These are phyloP conservation scores for Cordyceps militaris DNA, from an alignment of 2,329 filamentous ascomycete species.

Conservation along the genomic window DNA sequence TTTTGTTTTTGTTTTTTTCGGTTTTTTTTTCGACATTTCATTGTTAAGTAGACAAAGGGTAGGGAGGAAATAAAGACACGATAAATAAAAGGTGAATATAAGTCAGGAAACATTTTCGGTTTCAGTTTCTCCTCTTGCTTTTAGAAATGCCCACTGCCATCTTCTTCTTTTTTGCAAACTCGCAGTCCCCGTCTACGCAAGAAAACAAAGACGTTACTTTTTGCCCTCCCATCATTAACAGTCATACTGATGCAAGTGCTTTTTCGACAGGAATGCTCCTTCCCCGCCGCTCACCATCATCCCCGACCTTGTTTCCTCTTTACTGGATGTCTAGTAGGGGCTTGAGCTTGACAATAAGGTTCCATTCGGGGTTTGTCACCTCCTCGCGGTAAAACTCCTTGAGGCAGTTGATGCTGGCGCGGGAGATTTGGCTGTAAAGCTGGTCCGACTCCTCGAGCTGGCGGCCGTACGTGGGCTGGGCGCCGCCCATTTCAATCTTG, in stretches of 20 bases:
- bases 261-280: not conserved
- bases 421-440: conserved; percentile 81
- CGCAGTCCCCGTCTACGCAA: not conserved
- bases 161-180: too few species aligned
- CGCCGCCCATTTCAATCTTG: conserved; percentile 90
- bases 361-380: conserved; percentile 89
- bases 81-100: too few species aligned
- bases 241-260: not conserved
- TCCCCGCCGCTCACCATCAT: not conserved
- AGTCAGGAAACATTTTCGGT: too few species aligned
- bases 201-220: not conserved
- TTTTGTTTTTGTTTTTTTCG: not conserved
- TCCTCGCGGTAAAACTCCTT: conserved; percentile 93
- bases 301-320: conserved; percentile 16
- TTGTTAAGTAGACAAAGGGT: too few species aligned
- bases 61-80: too few species aligned
- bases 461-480: conserved; percentile 89
- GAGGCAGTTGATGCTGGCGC: conserved; percentile 83
- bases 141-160: too few species aligned
- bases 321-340: conserved; percentile 81
- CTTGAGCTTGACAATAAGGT: conserved; percentile 91
- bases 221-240: not conserved
- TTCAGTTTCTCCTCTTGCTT: too few species aligned
- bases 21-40: not conserved
- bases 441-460: conserved; percentile 88